Conservation (phyloP, 169 alveolate species). For the Eimeria brunetti region DNA sequence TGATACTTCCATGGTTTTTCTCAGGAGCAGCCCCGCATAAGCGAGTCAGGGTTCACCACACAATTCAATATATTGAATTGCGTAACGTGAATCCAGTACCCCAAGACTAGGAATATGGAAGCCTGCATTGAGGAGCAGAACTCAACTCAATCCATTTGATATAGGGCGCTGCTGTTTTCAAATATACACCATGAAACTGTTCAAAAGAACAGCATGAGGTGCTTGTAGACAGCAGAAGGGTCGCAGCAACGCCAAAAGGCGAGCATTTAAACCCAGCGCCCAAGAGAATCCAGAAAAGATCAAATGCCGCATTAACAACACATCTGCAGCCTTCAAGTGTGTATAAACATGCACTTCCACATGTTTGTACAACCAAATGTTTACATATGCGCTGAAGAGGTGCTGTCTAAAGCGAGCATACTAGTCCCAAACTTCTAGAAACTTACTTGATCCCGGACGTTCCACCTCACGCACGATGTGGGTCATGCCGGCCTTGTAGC, state of each 20-base stretch:
- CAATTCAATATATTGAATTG: not conserved
- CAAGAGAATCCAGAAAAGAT: not conserved
- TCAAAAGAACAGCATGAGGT: not conserved
- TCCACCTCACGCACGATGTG: slow-evolving; percentile 99
- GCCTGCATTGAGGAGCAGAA: slow-evolving; percentile 61
- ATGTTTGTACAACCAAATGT: too few relatives aligned
- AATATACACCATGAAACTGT: slow-evolving; percentile 21
- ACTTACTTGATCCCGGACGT: slow-evolving; percentile 96
- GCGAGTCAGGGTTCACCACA: slow-evolving; percentile 23
- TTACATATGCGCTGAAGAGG: not conserved
- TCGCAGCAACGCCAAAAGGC: slow-evolving; percentile 43
- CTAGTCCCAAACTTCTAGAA: not conserved
- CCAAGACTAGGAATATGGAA: slow-evolving; percentile 78
- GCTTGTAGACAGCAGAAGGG: slow-evolving; percentile 64
- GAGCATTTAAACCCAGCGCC: slow-evolving; percentile 67
- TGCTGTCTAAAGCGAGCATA: not conserved
- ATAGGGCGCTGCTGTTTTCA: slow-evolving; percentile 72
- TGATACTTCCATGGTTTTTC: slow-evolving; percentile 75
- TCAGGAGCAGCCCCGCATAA: slow-evolving; percentile 69
- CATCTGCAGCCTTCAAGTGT: too few relatives aligned
- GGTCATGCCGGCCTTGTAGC: slow-evolving; percentile 99
- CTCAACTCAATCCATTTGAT: slow-evolving; percentile 72
- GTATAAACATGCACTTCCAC: too few relatives aligned
- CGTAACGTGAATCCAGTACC: slow-evolving; percentile 18
- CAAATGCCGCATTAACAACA: not conserved